phyloP scores from a whole-genome alignment of 2,329 filamentous ascomycete genomes.

The Sporothrix curviconia region DNA sequence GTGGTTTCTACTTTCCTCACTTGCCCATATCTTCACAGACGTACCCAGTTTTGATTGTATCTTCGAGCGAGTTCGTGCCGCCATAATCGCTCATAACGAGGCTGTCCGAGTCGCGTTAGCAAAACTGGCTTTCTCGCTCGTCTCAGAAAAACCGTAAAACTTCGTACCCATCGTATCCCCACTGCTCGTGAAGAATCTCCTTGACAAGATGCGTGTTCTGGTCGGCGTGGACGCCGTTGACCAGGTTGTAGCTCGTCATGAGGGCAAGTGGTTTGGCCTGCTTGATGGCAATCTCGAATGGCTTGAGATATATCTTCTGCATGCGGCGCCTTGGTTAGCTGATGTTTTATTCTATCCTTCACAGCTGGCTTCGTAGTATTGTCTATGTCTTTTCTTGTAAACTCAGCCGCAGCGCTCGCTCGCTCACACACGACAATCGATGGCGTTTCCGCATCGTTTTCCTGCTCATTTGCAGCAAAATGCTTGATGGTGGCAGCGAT shows the following conservation, averaged over 20 bases:
- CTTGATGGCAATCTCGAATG: constrained; percentile 55
- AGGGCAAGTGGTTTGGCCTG: constrained; percentile 48
- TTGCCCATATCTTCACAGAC: background rate
- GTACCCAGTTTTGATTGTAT: background rate
- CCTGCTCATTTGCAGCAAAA: constrained; percentile 41
- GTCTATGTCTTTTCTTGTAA: background rate
- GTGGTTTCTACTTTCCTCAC: background rate
- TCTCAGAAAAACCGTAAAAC: constrained; percentile 6
- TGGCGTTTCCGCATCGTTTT: constrained; percentile 37
- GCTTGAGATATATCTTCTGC: constrained; percentile 54
- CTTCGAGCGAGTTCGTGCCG: constrained; percentile 20
- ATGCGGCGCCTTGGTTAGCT: background rate
- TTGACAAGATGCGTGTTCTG: background rate
- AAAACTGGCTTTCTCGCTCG: background rate
- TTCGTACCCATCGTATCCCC: constrained; percentile 4
- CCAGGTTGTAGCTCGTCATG: constrained; percentile 54
- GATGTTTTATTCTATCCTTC: background rate
- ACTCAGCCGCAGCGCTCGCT: constrained; percentile 43
- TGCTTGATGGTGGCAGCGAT: constrained; percentile 31
- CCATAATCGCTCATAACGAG: constrained; percentile 20
- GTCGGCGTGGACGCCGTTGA: constrained; percentile 29
- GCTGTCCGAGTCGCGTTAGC: constrained; percentile 7
- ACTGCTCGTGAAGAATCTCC: constrained; percentile 2
- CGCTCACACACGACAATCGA: constrained; percentile 40
- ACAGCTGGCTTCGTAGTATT: too few relatives aligned